These are phyloP conservation scores for Geranomyces michiganensis DNA, from an alignment of 192 early-diverging fungal species.

Conservation along the genomic window DNA sequence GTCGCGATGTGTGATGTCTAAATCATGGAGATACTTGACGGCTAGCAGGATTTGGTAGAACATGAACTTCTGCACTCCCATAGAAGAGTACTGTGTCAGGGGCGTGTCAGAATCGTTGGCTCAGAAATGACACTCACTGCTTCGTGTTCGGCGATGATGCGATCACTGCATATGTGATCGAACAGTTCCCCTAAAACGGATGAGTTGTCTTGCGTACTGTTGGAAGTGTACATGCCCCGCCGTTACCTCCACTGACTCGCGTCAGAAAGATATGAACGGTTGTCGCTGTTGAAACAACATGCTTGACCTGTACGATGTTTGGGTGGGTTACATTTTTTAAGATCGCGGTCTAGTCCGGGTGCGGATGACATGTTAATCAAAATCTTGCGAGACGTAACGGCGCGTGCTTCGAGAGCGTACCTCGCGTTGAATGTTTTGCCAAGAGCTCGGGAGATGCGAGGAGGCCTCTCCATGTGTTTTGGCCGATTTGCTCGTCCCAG, in stretches of 20 bases:
- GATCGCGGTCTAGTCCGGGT: constrained; percentile 25
- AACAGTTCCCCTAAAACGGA: constrained; percentile 27
- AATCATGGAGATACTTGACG: constrained; percentile 77
- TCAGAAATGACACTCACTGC: constrained; percentile 17
- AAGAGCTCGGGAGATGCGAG: background rate
- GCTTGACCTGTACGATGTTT: constrained; percentile 29
- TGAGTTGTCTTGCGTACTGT: background rate
- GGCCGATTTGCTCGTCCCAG: background rate
- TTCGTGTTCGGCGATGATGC: constrained; percentile 16
- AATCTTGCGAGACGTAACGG: background rate
- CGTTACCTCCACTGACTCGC: constrained; percentile 23
- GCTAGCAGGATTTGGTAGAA: constrained; percentile 61
- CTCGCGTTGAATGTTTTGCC: constrained; percentile 7
- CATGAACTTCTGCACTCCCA: constrained; percentile 28
- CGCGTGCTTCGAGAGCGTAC: background rate
- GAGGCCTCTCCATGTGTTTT: background rate
- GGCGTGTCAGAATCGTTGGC: background rate
- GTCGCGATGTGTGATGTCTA: constrained; percentile 85
- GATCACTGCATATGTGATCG: constrained; percentile 20
- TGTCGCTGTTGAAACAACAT: constrained; percentile 14
- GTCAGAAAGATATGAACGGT: constrained; percentile 29
- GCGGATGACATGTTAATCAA: background rate
- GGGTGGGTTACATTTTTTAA: constrained; percentile 32
- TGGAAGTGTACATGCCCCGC: background rate
- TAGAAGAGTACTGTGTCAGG: no score